A percentile compares a stretch with the other conserved stretches of the same genome.
These are phyloP conservation scores for Letharia columbiana DNA, from an alignment of 495 filamentous ascomycete species.

Conservation along the genomic window DNA sequence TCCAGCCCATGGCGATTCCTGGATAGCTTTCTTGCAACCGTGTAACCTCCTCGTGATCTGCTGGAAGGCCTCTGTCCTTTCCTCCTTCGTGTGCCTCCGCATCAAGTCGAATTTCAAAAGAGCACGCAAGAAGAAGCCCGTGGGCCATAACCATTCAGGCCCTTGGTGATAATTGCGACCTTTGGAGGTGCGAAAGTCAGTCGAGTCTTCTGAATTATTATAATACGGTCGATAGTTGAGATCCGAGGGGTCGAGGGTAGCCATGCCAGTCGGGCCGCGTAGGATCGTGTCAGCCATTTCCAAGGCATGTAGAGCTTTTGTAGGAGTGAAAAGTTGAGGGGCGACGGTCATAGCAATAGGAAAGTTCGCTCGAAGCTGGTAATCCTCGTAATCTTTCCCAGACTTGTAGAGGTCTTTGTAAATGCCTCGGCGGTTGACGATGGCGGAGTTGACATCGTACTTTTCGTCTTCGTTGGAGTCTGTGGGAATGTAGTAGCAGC, in stretches of 20 bases:
- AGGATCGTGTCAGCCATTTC: conserved; percentile 68
- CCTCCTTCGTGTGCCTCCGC: conserved; percentile 52
- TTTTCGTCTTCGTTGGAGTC: conserved; percentile 56
- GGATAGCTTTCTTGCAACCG: conserved; percentile 73
- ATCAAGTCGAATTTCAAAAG: conserved; percentile 82
- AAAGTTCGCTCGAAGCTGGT: conserved; percentile 91
- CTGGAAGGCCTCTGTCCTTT: conserved; percentile 78
- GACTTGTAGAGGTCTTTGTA: conserved; percentile 95
- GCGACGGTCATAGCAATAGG: conserved; percentile 93
- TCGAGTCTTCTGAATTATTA: conserved; percentile 85
- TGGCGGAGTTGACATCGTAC: conserved; percentile 69
- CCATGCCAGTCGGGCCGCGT: conserved; percentile 85
- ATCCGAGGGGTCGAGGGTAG: conserved; percentile 86
- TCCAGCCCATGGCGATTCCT: conserved; percentile 76
- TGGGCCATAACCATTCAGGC: conserved; percentile 98
- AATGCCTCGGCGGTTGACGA: conserved; percentile 85
- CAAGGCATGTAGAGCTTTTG: conserved; percentile 68
- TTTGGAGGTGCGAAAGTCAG: conserved; percentile 81
- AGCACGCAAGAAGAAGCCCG: conserved; percentile 87
- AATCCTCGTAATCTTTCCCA: conserved; percentile 93
- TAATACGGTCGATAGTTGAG: conserved; percentile 91
- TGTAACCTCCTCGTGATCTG: conserved; percentile 78
- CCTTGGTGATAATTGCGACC: conserved; percentile 97
- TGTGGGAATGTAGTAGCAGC: conserved; percentile 75
- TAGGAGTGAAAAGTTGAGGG: conserved; percentile 71